Evolutionary conservation across 1,139 yeast species (phyloP), one percentile per base, ranked within the genome.

Genomic region (Zygotorulaspora mrakii): DNA sequence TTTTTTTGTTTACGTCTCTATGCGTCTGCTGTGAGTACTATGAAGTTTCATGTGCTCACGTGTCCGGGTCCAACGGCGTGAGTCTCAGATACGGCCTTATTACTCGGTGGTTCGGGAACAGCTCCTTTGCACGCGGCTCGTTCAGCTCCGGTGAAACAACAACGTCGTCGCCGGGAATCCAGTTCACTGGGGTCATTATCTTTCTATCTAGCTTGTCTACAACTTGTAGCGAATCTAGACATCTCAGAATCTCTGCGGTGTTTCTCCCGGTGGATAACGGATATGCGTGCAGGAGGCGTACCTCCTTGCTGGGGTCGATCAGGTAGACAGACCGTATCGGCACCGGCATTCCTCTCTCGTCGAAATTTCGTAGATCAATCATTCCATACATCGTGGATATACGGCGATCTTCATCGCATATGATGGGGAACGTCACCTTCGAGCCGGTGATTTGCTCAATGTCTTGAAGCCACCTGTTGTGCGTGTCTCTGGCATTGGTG

Each of bases 181-280:
- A 85, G 71, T 85, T 83, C 60, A 85, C 79, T 47, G 95, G 94
- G 39, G 94, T 84, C 48, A 88, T 82, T 53, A 84, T 68, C 55
- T 82, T 75, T 14, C 37, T 36, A 11, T 37, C 33, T 68, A 79
- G 62, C 62, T 72, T 73, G 65, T 84, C 94, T 55, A 84, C 81
- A 42, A 76, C 70, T 69, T 84, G 94, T 55, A 85, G 73, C 36
- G 91, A 81, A 65, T 85, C 94, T 49, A 84, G 70, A 36, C 81
- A 87, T 65, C 95, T 75, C 59, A 84, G 73, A 26, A 84, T 84
- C 67, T 84, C 95, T 47, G 94, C 91, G 34, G 94, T 80, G 76
- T 84, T 84, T 69, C 95, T 76, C 55, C 95, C 94, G 34, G 87
- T 79, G 24, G 89, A 80, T 42, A 94, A 88, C 37, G 94, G 95